Evolutionary conservation across 106 monocot species (phyloP).

Genomic region (Allium cepa): DNA sequence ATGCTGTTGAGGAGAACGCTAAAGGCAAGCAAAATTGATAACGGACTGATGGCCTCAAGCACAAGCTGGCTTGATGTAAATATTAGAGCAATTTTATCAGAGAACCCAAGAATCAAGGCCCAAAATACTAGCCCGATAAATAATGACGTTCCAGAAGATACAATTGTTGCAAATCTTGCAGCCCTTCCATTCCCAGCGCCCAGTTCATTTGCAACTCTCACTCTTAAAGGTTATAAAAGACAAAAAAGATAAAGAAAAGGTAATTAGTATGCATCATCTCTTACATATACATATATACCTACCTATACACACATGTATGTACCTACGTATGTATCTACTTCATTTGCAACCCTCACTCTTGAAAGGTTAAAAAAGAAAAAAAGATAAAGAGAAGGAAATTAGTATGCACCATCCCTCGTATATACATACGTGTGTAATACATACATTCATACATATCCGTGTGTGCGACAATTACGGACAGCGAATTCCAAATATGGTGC

Average conservation of each 20-base stretch:
- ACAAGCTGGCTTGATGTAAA: slow-evolving; percentile 49
- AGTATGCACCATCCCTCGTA: too few relatives aligned
- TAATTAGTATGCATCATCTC: too few relatives aligned
- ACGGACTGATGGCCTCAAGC: slow-evolving; percentile 32
- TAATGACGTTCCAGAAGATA: slow-evolving; percentile 29
- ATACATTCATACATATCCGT: too few relatives aligned
- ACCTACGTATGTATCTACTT: too few relatives aligned
- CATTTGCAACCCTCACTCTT: too few relatives aligned
- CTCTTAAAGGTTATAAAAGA: background rate
- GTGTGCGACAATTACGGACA: too few relatives aligned
- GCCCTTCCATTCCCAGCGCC: slow-evolving; percentile 69
- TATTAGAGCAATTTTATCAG: slow-evolving; percentile 46
- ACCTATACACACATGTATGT: too few relatives aligned
- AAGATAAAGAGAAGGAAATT: too few relatives aligned
- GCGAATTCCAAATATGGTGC: too few relatives aligned
- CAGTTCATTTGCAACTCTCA: slow-evolving; percentile 64
- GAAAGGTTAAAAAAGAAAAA: too few relatives aligned
- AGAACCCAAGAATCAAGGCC: slow-evolving; percentile 32
- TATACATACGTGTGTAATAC: too few relatives aligned
- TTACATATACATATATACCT: too few relatives aligned
- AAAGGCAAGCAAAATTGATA: slow-evolving; percentile 51
- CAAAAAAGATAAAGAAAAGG: background rate
- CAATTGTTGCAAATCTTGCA: slow-evolving; percentile 54
- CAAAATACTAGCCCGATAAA: slow-evolving; percentile 56
- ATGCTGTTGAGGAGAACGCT: slow-evolving; percentile 84